These are phyloP conservation scores for Trichophyton verrucosum DNA, from an alignment of 2,329 filamentous ascomycete species.

Conservation along the genomic window DNA sequence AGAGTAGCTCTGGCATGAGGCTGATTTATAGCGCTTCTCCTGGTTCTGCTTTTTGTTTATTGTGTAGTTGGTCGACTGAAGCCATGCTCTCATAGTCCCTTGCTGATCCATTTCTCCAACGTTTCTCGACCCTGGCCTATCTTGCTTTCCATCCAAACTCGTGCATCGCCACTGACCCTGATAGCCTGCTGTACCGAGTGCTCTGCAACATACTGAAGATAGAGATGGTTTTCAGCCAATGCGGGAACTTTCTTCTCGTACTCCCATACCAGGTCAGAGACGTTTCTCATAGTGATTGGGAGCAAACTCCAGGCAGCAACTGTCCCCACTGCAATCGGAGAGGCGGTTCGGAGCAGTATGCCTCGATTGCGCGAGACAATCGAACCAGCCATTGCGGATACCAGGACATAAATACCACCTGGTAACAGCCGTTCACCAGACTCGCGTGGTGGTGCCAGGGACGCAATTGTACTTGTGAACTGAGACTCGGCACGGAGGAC, in stretches of 20 bases:
- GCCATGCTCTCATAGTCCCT: conserved; percentile 35
- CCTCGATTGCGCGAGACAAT: conserved; percentile 83
- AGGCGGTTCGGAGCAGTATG: conserved; percentile 62
- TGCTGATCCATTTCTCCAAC: conserved; percentile 81
- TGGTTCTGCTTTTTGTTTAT: no score
- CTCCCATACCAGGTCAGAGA: conserved; percentile 73
- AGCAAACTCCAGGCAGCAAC: conserved; percentile 73
- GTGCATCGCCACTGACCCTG: conserved; percentile 58
- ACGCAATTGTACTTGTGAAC: conserved; percentile 80
- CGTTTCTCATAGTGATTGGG: conserved; percentile 81
- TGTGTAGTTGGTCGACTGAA: not conserved
- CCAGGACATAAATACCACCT: conserved; percentile 79
- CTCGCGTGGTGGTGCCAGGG: conserved; percentile 72
- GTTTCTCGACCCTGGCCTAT: conserved; percentile 62
- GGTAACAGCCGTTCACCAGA: conserved; percentile 82
- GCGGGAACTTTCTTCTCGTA: conserved; percentile 85
- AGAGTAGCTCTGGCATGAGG: not conserved
- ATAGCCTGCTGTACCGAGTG: conserved; percentile 61
- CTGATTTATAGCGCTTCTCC: not conserved
- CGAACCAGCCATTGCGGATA: conserved; percentile 86
- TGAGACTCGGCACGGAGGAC: conserved; percentile 76
- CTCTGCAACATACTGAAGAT: conserved; percentile 55
- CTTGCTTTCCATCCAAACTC: conserved; percentile 66
- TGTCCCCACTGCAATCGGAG: conserved; percentile 68
- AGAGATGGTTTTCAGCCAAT: conserved; percentile 67